Conservation (phyloP, 169 alveolate genomes). For the Blepharisma undulans region DNA sequence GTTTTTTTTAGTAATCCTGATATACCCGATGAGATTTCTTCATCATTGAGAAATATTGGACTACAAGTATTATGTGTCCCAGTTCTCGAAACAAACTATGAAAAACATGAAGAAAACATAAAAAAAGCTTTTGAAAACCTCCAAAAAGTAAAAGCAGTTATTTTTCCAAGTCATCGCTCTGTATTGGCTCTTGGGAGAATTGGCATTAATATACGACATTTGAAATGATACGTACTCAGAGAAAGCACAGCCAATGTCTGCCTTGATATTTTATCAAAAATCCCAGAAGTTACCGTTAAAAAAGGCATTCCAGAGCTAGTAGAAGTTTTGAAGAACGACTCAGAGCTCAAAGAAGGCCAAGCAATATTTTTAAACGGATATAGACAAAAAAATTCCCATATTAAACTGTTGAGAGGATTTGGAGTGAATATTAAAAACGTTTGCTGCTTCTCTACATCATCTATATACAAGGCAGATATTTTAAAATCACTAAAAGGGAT, state of each 20-base stretch:
- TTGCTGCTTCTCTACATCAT: neutral
- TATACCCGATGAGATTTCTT: neutral
- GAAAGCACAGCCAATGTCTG: neutral
- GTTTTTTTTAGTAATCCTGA: neutral
- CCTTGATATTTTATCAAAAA: neutral
- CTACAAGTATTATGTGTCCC: neutral
- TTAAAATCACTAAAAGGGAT: neutral
- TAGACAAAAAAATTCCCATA: neutral
- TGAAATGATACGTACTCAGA: neutral
- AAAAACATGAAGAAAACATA: neutral
- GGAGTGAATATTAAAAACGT: neutral
- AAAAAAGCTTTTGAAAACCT: neutral
- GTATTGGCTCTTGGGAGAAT: neutral
- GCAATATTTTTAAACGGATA: neutral
- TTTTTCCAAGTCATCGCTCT: neutral
- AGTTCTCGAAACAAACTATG: neutral
- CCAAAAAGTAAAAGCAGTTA: neutral
- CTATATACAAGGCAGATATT: neutral
- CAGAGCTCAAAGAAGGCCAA: neutral
- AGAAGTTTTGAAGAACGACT: neutral
- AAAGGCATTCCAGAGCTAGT: neutral
- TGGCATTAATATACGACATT: neutral
- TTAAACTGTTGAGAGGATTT: neutral
- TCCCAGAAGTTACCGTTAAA: neutral
- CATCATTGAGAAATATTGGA: neutral